Evolutionary conservation across 345 rosid species (phyloP).

Genomic region (Fremontodendron californicum): DNA sequence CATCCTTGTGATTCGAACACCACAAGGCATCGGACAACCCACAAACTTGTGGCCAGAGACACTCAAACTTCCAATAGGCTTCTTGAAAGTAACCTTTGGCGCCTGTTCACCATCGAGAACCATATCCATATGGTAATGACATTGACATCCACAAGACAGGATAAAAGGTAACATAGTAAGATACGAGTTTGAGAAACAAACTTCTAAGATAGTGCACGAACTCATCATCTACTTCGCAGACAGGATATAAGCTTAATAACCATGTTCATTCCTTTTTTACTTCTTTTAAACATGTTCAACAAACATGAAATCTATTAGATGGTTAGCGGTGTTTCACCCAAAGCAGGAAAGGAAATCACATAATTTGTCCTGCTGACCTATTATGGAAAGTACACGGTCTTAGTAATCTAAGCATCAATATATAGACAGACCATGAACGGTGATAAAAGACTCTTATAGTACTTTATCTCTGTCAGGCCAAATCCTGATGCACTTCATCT

Average conservation of each 20-base stretch:
- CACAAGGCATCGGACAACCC: constrained; percentile 99
- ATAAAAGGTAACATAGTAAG: background rate
- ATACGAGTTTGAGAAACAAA: background rate
- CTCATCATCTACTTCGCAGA: background rate
- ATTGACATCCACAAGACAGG: background rate
- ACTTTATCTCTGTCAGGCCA: background rate
- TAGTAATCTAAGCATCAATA: background rate
- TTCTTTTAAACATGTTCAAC: background rate
- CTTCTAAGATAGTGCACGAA: background rate
- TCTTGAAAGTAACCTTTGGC: constrained; percentile 84
- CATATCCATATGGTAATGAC: background rate
- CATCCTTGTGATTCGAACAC: constrained; percentile 89
- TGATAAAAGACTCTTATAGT: background rate
- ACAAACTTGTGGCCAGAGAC: constrained; percentile 95
- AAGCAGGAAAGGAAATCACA: background rate
- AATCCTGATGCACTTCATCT: background rate
- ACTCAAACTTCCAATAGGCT: constrained; percentile 93
- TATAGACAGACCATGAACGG: background rate
- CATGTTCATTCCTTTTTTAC: background rate
- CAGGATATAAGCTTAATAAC: background rate
- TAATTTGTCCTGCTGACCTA: background rate
- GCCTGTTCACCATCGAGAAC: constrained; percentile 47
- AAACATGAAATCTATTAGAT: background rate
- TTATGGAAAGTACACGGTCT: background rate
- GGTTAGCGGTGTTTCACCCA: background rate